Percentiles rank a stretch among this genome's conserved stretches.
These are phyloP conservation scores for Arabidopsis thaliana DNA, from an alignment of 345 rosid species.

Conservation along the genomic window DNA sequence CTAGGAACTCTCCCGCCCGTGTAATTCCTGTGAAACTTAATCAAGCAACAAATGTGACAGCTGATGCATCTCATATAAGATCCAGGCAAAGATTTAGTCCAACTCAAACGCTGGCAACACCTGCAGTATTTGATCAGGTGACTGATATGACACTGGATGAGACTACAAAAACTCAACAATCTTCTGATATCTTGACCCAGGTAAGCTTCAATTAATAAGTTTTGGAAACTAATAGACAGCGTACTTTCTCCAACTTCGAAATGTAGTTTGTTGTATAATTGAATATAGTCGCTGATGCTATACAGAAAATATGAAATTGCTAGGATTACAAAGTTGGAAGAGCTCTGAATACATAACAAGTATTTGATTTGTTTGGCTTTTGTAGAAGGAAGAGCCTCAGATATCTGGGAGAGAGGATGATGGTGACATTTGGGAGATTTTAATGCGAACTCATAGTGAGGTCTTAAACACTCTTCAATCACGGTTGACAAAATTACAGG, in stretches of 20 bases:
- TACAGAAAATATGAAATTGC: neutral
- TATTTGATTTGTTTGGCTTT: constrained; percentile 38
- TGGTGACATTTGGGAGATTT: constrained; percentile 59
- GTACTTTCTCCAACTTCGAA: constrained; percentile 7
- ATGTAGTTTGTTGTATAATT: constrained; percentile 11
- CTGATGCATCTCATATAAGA: constrained; percentile 36
- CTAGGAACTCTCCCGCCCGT: constrained; percentile 40
- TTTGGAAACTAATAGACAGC: neutral
- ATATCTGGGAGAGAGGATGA: constrained; percentile 60
- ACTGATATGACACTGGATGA: constrained; percentile 44
- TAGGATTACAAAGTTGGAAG: constrained; percentile 5
- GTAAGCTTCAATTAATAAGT: constrained; percentile 31
- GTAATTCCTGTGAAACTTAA: constrained; percentile 24
- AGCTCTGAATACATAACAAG: constrained; percentile 13
- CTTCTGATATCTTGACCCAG: constrained; percentile 34
- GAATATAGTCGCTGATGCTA: constrained; percentile 13
- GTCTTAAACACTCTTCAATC: constrained; percentile 78
- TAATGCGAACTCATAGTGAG: constrained; percentile 76
- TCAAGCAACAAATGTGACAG: constrained; percentile 26
- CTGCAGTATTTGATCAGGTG: constrained; percentile 33
- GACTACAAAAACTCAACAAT: constrained; percentile 37
- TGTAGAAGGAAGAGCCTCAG: constrained; percentile 70
- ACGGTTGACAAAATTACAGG: constrained; percentile 94
- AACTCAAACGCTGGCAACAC: constrained; percentile 27
- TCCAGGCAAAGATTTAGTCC: constrained; percentile 42